These are phyloP conservation scores for Aspergillus ostianus DNA, from an alignment of 495 filamentous ascomycete genomes.

Conservation along the genomic window DNA sequence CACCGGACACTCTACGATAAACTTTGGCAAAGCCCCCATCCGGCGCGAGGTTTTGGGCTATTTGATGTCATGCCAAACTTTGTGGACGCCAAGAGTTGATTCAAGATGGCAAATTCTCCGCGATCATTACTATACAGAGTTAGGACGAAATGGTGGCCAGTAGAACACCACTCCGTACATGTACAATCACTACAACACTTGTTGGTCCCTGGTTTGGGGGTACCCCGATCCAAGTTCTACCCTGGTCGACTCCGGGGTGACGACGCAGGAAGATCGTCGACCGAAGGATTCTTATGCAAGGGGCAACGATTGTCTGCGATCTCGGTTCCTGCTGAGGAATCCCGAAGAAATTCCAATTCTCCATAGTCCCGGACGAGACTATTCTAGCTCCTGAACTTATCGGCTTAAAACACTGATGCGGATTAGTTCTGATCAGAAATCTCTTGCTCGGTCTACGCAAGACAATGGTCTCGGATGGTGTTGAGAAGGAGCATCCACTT, in stretches of 20 bases:
- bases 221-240: neutral
- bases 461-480: neutral
- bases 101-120: neutral
- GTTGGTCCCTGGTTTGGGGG: no score
- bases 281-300: neutral
- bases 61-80: neutral
- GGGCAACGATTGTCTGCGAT: neutral
- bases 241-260: neutral
- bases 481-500: neutral
- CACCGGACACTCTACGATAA: neutral
- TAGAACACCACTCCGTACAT: no score
- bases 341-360: neutral
- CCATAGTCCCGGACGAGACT: neutral
- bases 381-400: neutral
- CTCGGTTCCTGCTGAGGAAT: neutral
- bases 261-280: neutral
- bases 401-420: neutral
- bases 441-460: neutral
- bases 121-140: neutral
- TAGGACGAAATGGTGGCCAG: no score
- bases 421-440: neutral
- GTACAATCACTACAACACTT: neutral
- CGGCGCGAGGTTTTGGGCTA: neutral
- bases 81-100: neutral
- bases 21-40: neutral